Conservation (phyloP, 768 basidiomycete genomes). For the Suillus subluteus region DNA sequence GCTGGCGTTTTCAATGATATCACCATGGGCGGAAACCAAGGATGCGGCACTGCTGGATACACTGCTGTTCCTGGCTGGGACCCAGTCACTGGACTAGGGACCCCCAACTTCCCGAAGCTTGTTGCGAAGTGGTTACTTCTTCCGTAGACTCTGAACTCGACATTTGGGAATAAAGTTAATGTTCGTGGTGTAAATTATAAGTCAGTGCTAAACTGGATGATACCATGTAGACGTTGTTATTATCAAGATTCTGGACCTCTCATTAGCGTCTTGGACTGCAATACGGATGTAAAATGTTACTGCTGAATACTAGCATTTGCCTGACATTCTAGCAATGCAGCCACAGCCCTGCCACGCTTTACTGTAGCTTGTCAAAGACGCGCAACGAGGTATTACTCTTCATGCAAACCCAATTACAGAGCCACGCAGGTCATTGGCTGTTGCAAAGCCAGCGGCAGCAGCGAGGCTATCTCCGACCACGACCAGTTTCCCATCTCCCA, state of each 20-base stretch:
- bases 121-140: conserved; percentile 44
- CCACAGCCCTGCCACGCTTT: too few relatives aligned
- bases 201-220: not conserved
- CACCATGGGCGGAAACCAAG: conserved; percentile 42
- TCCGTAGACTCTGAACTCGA: conserved; percentile 28
- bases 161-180: not conserved
- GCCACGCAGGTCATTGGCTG: too few relatives aligned
- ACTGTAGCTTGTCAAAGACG: too few relatives aligned
- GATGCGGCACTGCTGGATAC: conserved; percentile 42
- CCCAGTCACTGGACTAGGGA: conserved; percentile 41
- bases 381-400: too few relatives aligned
- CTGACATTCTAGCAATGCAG: not conserved
- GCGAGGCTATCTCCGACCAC: too few relatives aligned
- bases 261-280: not conserved
- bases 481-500: too few relatives aligned
- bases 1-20: conserved; percentile 48
- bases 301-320: not conserved
- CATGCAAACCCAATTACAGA: too few relatives aligned
- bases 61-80: conserved; percentile 27
- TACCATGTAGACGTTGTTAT: not conserved
- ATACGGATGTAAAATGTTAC: not conserved
- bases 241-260: not conserved
- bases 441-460: too few relatives aligned
- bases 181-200: not conserved
- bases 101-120: conserved; percentile 53